These are phyloP conservation scores for Tylopilus vinaceipallidus DNA, from an alignment of 768 basidiomycete genomes.

Conservation along the genomic window DNA sequence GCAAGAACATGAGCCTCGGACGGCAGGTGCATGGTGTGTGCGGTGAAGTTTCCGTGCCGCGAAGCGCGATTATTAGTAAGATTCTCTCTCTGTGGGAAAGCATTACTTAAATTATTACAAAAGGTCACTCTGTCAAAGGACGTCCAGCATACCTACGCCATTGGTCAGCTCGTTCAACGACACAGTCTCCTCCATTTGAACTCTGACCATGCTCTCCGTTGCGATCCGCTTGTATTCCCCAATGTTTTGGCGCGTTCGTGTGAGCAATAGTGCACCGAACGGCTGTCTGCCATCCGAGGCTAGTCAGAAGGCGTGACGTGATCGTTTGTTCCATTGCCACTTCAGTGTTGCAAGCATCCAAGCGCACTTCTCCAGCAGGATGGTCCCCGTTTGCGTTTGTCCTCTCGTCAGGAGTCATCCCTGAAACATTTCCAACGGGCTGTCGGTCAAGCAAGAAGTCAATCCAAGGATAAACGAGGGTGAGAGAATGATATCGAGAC, in stretches of 20 bases:
- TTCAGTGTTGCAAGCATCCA: too few species aligned
- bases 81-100: too few species aligned
- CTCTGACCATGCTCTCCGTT: background rate
- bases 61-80: too few species aligned
- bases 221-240: constrained; percentile 11
- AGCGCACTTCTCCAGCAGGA: too few species aligned
- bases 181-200: background rate
- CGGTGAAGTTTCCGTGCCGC: too few species aligned
- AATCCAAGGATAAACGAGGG: constrained; percentile 11
- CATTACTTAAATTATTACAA: too few species aligned
- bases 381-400: too few species aligned
- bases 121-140: too few species aligned
- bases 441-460: constrained; percentile 1
- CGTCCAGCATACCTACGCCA: constrained; percentile 1
- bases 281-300: background rate
- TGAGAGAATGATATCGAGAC: background rate
- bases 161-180: background rate
- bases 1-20: too few species aligned
- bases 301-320: background rate
- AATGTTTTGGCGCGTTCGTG: background rate
- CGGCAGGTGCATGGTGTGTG: too few species aligned
- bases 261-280: too few species aligned
- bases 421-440: background rate
- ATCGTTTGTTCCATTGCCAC: background rate
- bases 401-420: background rate